Evolutionary conservation across 106 monocot species (phyloP).

Genomic region (Dendrobium catenatum): DNA sequence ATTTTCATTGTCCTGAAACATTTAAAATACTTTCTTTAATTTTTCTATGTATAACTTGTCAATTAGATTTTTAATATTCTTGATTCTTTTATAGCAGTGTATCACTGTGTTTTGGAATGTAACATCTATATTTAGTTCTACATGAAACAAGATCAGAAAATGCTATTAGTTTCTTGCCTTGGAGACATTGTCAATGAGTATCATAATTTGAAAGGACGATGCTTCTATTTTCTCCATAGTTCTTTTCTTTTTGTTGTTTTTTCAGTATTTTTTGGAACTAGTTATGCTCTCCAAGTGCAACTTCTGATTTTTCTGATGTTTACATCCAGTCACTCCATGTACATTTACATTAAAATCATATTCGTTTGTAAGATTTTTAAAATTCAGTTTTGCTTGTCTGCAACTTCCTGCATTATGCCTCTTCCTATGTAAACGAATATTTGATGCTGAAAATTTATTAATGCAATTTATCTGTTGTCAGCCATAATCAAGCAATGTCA

Average conservation of each 20-base stretch:
- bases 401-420: not conserved
- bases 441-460: not conserved
- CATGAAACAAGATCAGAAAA: not conserved
- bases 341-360: not conserved
- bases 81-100: not conserved
- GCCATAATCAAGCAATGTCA: not conserved
- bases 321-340: not conserved
- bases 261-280: not conserved
- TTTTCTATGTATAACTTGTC: not conserved
- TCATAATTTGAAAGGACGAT: not conserved
- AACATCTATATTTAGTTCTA: not conserved
- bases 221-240: not conserved
- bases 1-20: not conserved
- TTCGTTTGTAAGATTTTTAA: not conserved
- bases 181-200: not conserved
- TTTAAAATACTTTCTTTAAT: not conserved
- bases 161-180: not conserved
- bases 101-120: not conserved
- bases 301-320: not conserved
- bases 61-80: not conserved
- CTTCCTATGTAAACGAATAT: not conserved
- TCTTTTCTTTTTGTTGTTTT: not conserved
- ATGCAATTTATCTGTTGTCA: not conserved
- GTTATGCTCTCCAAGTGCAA: not conserved
- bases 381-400: not conserved